These are phyloP conservation scores for Kluyveromyces dobzhanskii DNA, from an alignment of 805 yeast genomes.

Conservation along the genomic window DNA sequence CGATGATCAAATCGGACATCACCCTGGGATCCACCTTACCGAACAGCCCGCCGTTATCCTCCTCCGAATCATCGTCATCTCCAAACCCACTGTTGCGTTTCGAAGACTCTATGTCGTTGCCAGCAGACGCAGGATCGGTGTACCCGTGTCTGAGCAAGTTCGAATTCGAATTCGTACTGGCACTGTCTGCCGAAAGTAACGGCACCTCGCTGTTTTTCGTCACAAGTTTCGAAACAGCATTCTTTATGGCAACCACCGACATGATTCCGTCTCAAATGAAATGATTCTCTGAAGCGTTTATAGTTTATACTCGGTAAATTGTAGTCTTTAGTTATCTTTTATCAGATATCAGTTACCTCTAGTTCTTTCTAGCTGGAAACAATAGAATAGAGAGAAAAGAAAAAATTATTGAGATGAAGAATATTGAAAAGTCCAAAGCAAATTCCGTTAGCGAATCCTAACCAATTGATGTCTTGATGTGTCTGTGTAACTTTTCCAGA, in stretches of 20 bases:
- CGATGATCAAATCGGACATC: conserved; percentile 88
- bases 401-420: no score
- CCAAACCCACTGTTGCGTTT: conserved; percentile 6
- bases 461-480: no score
- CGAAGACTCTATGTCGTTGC: conserved; percentile 5
- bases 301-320: no score
- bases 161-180: not conserved
- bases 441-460: no score
- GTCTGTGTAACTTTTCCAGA: no score
- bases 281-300: no score
- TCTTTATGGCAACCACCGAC: conserved; percentile 28
- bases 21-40: conserved; percentile 77
- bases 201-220: conserved; percentile 12
- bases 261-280: no score
- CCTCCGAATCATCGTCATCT: conserved; percentile 4
- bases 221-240: conserved; percentile 18
- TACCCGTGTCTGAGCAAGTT: not conserved
- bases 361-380: no score
- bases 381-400: no score
- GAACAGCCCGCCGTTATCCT: conserved; percentile 29
- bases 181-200: conserved; percentile 7
- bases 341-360: no score
- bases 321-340: no score
- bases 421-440: no score
- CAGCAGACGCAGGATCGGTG: not conserved